Evolutionary conservation across 257 asterid genomes (phyloP).

Genomic region (Forsythia suspensa): DNA sequence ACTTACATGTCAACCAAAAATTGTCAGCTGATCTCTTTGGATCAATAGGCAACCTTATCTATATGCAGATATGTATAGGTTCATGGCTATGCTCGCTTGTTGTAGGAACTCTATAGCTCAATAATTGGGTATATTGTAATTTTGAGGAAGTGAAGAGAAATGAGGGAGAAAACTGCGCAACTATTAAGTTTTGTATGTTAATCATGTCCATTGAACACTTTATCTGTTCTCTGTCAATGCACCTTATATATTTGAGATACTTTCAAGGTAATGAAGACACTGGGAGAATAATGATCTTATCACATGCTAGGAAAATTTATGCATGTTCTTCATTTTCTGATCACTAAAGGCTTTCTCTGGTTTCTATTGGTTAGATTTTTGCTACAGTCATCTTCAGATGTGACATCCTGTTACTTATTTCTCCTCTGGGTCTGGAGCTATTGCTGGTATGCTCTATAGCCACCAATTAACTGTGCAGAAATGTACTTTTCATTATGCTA

Average conservation of each 20-base stretch:
- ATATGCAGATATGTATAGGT: neutral
- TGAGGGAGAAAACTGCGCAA: neutral
- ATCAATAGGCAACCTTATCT: constrained; percentile 11
- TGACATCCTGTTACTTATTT: constrained; percentile 74
- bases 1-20: neutral
- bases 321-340: constrained; percentile 20
- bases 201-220: neutral
- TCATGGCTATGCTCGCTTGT: neutral
- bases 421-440: constrained; percentile 83
- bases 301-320: neutral
- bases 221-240: neutral
- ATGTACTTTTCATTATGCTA: constrained; percentile 6
- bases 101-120: neutral
- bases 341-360: constrained; percentile 27
- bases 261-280: neutral
- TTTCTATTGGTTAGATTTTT: constrained; percentile 63
- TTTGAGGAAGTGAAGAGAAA: neutral
- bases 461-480: constrained; percentile 10
- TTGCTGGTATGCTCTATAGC: constrained; percentile 64
- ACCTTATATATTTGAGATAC: neutral
- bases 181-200: neutral
- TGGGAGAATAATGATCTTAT: constrained; percentile 1
- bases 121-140: neutral
- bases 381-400: constrained; percentile 90
- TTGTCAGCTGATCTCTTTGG: neutral